Evolutionary conservation across 2,329 filamentous ascomycete genomes (phyloP).

Genomic region (Fusarium succisae): DNA sequence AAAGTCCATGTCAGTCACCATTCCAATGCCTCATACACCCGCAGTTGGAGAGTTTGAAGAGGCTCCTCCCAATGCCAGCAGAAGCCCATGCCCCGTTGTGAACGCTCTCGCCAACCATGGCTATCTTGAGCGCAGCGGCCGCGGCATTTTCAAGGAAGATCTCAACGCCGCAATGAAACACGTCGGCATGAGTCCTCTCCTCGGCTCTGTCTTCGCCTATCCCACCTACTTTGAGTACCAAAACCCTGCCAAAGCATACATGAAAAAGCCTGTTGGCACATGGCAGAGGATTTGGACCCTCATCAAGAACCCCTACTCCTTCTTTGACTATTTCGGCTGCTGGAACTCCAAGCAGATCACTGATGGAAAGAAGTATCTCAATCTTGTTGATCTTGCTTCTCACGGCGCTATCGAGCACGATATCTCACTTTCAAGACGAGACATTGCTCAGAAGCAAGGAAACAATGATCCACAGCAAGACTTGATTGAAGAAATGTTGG

Average conservation of each 20-base stretch:
- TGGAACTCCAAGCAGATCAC: not conserved
- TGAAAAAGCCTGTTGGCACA: not conserved
- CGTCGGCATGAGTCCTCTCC: slow-evolving; percentile 13
- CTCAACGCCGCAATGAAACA: slow-evolving; percentile 12
- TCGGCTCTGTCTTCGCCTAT: slow-evolving; percentile 18
- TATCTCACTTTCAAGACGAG: slow-evolving; percentile 7
- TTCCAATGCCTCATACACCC: not conserved
- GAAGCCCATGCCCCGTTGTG: slow-evolving; percentile 14
- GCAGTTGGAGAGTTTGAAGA: not conserved
- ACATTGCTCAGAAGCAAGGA: not conserved
- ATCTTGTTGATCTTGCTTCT: slow-evolving; percentile 1
- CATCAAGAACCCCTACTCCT: slow-evolving; percentile 11
- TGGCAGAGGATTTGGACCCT: slow-evolving; percentile 7
- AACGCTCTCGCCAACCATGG: slow-evolving; percentile 22
- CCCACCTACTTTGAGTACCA: slow-evolving; percentile 19
- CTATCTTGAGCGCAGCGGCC: slow-evolving; percentile 12
- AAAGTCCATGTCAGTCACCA: not conserved
- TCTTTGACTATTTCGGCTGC: slow-evolving; percentile 15
- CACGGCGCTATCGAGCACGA: slow-evolving; percentile 20
- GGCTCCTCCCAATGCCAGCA: slow-evolving; percentile 7
- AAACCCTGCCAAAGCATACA: not conserved
- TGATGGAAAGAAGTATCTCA: slow-evolving; percentile 9
- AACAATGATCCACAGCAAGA: slow-evolving; percentile 12
- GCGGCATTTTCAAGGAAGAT: not conserved
- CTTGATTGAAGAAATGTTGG: not conserved